A percentile compares a stretch with the other conserved stretches of the same genome.
phyloP scores from a whole-genome alignment of 2,329 filamentous ascomycete species.

The Aureobasidium sp. region DNA sequence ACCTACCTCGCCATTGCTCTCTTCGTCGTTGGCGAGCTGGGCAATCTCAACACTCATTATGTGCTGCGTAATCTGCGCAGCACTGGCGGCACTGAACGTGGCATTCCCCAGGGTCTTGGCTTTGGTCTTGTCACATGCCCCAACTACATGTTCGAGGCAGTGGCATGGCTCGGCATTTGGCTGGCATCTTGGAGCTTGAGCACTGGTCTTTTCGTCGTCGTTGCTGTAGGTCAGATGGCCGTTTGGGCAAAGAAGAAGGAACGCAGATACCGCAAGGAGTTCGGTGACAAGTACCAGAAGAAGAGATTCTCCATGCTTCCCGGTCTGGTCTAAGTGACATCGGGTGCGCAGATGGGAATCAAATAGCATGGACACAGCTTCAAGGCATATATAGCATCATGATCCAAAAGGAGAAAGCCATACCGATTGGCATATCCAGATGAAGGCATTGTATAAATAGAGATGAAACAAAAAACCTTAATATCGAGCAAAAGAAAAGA shows the following conservation, averaged over 20 bases:
- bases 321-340: constrained; percentile 54
- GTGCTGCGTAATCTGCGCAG: constrained; percentile 71
- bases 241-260: constrained; percentile 90
- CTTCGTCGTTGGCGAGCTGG: constrained; percentile 69
- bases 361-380: neutral
- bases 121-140: constrained; percentile 87
- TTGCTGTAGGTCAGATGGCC: constrained; percentile 73
- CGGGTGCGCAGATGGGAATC: neutral
- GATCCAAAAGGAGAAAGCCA: neutral
- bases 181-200: constrained; percentile 72
- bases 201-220: constrained; percentile 66
- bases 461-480: neutral
- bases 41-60: constrained; percentile 73
- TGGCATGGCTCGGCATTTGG: constrained; percentile 79
- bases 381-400: neutral
- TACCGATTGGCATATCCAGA: neutral
- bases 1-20: constrained; percentile 63
- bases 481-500: neutral
- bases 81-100: constrained; percentile 73
- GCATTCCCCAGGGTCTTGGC: constrained; percentile 78
- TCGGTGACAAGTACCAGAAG: constrained; percentile 89
- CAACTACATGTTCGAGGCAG: constrained; percentile 90
- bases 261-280: constrained; percentile 78
- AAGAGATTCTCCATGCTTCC: constrained; percentile 83
- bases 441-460: neutral